Base-by-base conservation (phyloP, 1,139 yeast species). In the Wickerhamomyces sp. region DNA sequence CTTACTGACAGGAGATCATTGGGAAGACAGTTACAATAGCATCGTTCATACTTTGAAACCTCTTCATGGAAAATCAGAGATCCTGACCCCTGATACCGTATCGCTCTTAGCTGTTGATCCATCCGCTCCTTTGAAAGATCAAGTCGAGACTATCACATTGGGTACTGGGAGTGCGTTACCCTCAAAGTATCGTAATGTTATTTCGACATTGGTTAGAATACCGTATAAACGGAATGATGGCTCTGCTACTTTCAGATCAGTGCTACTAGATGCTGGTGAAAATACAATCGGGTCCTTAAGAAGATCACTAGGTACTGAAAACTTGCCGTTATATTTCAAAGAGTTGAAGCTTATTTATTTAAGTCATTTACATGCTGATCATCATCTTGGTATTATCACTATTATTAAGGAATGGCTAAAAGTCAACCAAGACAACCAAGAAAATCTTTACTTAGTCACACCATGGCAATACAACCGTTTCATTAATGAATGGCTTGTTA, bases 121-220 rank as follows among this genome's bases (percentile, higher is more conserved):
- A 1, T 4, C 22, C 1, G 20, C 12, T 7, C 21, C 50, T 1
- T 40, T 52, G 19, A 48, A 42, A 16, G 78, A 72, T 36, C 76
- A 79, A 46, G 81, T 87, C 0, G 92, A 88, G 52, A 65, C 84
- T 1, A 66, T 86, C 14, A 84, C 96, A 0, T 63, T 92, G 7
- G 99, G 99, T 8, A 92, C 98, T 0, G 98, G 98, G 0, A 84
- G 95, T 21, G 95, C 98, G 0, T 64, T 88, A 33, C 99, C 99
- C 0, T 79, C 95, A 0, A 75, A 79, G 42, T 76, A 79, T 52
- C 72, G 98, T 49, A 94, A 94, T 56, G 97, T 92, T 1, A 73
- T 86, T 20, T 83, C 94, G 1, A 84, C 86, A 20, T 58, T 89
- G 21, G 69, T 89, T 4, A 73, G 96, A 48, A 55, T 88, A 1